phyloP scores from a whole-genome alignment of 2,329 filamentous ascomycete species.

The Arthroderma sp. region DNA sequence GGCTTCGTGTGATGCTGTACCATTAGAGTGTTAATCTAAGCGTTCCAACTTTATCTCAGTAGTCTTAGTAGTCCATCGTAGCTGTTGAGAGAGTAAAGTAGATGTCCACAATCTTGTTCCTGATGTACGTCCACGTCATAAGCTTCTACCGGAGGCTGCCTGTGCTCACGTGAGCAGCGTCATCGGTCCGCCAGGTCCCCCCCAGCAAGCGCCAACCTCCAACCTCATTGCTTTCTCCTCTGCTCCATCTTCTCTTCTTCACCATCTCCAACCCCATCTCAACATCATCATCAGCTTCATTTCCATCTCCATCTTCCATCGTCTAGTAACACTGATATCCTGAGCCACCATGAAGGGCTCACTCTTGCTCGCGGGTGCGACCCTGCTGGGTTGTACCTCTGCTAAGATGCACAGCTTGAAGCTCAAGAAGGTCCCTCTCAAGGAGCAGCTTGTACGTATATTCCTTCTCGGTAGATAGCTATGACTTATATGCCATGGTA shows the following conservation, averaged over 20 bases:
- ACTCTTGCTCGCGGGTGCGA: slow-evolving; percentile 63
- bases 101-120: not conserved
- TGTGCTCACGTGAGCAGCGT: not conserved
- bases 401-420: slow-evolving; percentile 91
- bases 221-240: not conserved
- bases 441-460: slow-evolving; percentile 73
- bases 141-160: not conserved
- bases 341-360: slow-evolving; percentile 63
- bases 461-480: not conserved
- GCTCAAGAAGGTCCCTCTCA: slow-evolving; percentile 88
- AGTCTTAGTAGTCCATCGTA: not conserved
- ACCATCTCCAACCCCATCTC: not conserved
- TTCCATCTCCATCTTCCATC: not conserved
- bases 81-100: too few relatives aligned
- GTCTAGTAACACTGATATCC: not conserved
- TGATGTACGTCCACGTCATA: not conserved
- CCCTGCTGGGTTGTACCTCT: slow-evolving; percentile 69
- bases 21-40: not conserved
- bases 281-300: not conserved
- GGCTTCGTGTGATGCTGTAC: not conserved
- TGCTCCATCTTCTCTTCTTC: not conserved
- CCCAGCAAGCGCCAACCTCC: not conserved
- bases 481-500: not conserved
- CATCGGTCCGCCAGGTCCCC: not conserved
- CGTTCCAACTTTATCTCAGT: not conserved